Conservation (phyloP, 371 early-diverging fungal species). For the Actinomortierella ambigua region DNA sequence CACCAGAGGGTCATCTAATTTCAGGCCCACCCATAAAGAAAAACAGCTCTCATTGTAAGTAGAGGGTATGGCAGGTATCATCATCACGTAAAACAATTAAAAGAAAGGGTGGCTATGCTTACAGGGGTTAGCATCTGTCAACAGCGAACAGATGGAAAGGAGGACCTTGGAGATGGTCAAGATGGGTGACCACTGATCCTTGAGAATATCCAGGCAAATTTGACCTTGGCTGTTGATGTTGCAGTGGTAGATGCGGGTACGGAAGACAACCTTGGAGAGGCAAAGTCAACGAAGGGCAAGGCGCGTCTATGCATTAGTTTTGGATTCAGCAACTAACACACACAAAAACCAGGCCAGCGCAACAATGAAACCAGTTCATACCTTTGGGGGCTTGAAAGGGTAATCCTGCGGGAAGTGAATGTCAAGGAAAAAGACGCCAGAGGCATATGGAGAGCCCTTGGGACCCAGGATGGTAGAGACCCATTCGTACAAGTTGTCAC, state of each 20-base stretch:
- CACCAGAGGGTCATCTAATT: constrained; percentile 89
- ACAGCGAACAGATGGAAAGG: constrained; percentile 84
- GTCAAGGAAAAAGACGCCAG: constrained; percentile 96
- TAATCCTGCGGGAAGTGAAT: constrained; percentile 95
- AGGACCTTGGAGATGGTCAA: constrained; percentile 93
- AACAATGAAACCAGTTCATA: constrained; percentile 22
- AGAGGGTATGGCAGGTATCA: too few species aligned
- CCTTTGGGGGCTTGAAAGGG: constrained; percentile 95
- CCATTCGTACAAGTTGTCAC: constrained; percentile 97
- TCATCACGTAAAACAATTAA: background rate
- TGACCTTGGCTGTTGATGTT: constrained; percentile 91
- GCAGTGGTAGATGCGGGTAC: constrained; percentile 95
- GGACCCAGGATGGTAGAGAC: constrained; percentile 95
- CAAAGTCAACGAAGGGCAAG: background rate
- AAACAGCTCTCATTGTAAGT: background rate
- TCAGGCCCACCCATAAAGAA: background rate
- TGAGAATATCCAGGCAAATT: constrained; percentile 94
- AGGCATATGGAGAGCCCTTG: constrained; percentile 76
- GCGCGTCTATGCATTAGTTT: background rate
- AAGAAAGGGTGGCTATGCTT: constrained; percentile 20
- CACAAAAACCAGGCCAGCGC: background rate
- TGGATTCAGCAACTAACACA: background rate
- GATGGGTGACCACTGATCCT: constrained; percentile 96
- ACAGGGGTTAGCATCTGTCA: constrained; percentile 95
- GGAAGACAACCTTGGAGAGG: constrained; percentile 66